Percentiles rank a stretch among this genome's conserved stretches.
Evolutionary conservation across 768 basidiomycete genomes (phyloP).

Genomic region (Suillus hirtellus): DNA sequence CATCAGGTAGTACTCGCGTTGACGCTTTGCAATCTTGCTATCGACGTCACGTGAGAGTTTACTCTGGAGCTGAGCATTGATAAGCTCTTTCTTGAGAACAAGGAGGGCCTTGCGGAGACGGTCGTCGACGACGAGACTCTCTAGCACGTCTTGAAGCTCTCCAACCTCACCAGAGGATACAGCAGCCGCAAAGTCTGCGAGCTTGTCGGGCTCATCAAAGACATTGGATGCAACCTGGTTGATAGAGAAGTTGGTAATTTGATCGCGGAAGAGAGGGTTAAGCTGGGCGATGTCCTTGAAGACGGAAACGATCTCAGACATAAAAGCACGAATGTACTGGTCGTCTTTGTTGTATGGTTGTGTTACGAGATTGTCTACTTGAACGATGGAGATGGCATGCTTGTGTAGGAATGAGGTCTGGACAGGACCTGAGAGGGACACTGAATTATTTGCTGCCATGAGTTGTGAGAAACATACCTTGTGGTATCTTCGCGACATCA

Average conservation of each 20-base stretch:
- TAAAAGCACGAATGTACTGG: conserved; percentile 94
- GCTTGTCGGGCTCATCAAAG: conserved; percentile 96
- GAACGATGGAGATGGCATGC: conserved; percentile 83
- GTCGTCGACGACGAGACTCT: conserved; percentile 83
- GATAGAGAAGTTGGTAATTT: conserved; percentile 95
- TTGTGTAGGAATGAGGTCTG: conserved; percentile 86
- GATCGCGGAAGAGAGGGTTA: conserved; percentile 97
- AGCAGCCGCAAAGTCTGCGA: conserved; percentile 96
- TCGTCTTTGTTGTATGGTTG: conserved; percentile 89
- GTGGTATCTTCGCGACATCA: conserved; percentile 25
- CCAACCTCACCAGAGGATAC: conserved; percentile 90
- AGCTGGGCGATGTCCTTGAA: conserved; percentile 99
- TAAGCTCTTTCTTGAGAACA: conserved; percentile 96
- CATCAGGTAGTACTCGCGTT: conserved; percentile 94
- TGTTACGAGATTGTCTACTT: conserved; percentile 79
- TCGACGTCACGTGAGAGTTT: conserved; percentile 94
- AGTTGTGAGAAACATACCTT: conserved; percentile 19
- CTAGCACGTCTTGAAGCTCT: conserved; percentile 92
- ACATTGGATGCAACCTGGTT: conserved; percentile 90
- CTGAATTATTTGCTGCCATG: not conserved
- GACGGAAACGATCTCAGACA: conserved; percentile 93
- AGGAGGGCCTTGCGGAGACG: conserved; percentile 86
- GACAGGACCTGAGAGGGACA: conserved; percentile 47
- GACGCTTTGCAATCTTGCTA: conserved; percentile 90
- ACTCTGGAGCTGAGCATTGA: conserved; percentile 92